Percentiles rank a stretch among this genome's conserved stretches.
Conservation (phyloP, 352 stramenopile genomes). For the Pythium aquatile region DNA sequence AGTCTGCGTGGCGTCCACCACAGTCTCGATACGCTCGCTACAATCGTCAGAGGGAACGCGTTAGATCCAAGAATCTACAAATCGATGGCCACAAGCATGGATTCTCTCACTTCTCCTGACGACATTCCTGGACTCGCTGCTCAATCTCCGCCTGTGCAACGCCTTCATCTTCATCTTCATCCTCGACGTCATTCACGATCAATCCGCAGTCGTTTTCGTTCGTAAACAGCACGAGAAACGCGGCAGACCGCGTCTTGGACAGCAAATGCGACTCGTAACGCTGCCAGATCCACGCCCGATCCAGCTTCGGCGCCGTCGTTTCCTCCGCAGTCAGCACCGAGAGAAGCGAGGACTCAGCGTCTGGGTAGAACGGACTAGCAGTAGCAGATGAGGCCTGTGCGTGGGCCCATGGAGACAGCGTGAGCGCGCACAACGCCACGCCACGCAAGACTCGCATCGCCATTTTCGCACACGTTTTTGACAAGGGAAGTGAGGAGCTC, state of each 20-base stretch:
- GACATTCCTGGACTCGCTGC: background rate
- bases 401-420: background rate
- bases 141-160: background rate
- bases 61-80: background rate
- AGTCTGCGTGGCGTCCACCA: background rate
- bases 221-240: slow-evolving; percentile 23
- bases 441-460: background rate
- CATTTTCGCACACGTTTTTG: background rate
- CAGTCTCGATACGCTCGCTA: background rate
- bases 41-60: background rate
- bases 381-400: background rate
- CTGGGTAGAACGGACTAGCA: background rate
- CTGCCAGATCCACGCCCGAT: slow-evolving; percentile 15
- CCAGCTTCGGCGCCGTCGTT: background rate
- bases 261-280: slow-evolving; percentile 23
- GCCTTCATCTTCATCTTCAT: slow-evolving; percentile 1
- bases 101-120: background rate
- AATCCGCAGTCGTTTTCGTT: slow-evolving; percentile 2
- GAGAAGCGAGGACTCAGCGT: background rate
- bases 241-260: slow-evolving; percentile 5
- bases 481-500: too few relatives aligned
- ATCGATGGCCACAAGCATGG: too few relatives aligned
- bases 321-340: background rate
- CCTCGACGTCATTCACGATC: background rate
- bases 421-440: background rate